These are phyloP conservation scores for Acanthamoeba lenticulata DNA, from an alignment of 208 protist species.

Conservation along the genomic window DNA sequence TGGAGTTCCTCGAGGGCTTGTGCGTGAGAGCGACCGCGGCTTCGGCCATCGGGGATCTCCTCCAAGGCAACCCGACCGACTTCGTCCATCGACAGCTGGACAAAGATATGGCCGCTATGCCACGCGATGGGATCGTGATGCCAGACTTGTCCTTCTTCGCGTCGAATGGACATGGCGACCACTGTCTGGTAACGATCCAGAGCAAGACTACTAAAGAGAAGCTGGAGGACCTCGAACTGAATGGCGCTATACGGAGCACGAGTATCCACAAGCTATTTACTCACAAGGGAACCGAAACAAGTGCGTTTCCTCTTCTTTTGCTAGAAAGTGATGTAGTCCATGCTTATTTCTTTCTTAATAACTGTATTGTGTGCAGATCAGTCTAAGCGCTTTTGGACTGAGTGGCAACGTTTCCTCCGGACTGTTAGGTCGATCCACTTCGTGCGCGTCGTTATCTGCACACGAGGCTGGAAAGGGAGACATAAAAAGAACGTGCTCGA, in stretches of 20 bases:
- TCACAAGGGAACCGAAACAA: slow-evolving; percentile 12
- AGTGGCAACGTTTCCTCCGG: not conserved
- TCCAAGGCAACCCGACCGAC: not conserved
- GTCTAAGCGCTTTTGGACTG: not conserved
- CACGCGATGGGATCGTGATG: slow-evolving; percentile 8
- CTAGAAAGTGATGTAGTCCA: not conserved
- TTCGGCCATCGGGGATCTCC: not conserved
- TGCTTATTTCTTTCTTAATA: not conserved
- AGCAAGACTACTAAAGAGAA: not conserved
- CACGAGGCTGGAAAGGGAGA: no score
- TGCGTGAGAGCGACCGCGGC: not conserved
- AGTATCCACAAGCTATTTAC: not conserved
- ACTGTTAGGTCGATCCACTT: not conserved
- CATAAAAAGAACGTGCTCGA: no score
- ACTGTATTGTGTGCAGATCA: not conserved
- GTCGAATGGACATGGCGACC: not conserved
- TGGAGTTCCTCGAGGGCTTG: not conserved
- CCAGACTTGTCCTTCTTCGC: slow-evolving; percentile 21
- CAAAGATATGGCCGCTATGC: not conserved
- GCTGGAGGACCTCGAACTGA: not conserved
- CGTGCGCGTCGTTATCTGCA: not conserved
- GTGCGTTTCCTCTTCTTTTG: not conserved
- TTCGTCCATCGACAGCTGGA: not conserved
- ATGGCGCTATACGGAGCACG: not conserved
- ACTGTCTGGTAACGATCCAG: slow-evolving; percentile 12